Percentiles rank a stretch among this genome's conserved stretches.
Conservation (phyloP, 495 filamentous ascomycete species). For the Viridothelium virens region DNA sequence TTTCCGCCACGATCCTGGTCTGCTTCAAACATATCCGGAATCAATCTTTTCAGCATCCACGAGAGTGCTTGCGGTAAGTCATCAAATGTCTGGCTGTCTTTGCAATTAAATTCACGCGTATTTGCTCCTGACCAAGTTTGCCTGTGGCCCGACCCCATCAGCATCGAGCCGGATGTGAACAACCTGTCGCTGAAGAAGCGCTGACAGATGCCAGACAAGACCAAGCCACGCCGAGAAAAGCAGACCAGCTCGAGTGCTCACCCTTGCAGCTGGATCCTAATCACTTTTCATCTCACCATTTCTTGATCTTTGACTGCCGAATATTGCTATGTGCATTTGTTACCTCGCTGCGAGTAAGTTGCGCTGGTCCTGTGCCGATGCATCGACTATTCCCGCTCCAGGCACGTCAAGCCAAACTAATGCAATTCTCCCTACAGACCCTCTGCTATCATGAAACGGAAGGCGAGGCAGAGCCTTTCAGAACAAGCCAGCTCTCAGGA, state of each 20-base stretch:
- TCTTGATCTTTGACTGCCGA: neutral
- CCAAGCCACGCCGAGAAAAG: slow-evolving; percentile 5
- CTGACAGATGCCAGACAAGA: slow-evolving; percentile 4
- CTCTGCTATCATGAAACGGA: neutral
- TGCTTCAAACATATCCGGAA: neutral
- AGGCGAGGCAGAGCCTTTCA: slow-evolving; percentile 2
- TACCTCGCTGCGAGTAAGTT: neutral
- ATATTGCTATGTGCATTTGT: slow-evolving; percentile 1
- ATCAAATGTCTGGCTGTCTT: neutral
- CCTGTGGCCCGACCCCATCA: neutral
- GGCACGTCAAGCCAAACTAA: slow-evolving; percentile 3
- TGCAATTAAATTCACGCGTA: neutral
- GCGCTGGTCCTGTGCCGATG: neutral
- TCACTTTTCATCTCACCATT: neutral
- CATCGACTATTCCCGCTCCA: neutral
- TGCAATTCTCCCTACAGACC: neutral
- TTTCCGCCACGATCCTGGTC: slow-evolving; percentile 10
- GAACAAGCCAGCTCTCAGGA: slow-evolving; percentile 10
- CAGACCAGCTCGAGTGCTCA: neutral
- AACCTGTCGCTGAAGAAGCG: neutral
- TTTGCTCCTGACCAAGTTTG: neutral
- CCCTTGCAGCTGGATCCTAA: neutral
- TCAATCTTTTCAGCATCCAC: neutral
- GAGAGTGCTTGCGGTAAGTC: neutral
- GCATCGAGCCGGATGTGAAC: neutral